These are phyloP conservation scores for Penicillium sp. DNA, from an alignment of 2,329 filamentous ascomycete species.

Conservation along the genomic window DNA sequence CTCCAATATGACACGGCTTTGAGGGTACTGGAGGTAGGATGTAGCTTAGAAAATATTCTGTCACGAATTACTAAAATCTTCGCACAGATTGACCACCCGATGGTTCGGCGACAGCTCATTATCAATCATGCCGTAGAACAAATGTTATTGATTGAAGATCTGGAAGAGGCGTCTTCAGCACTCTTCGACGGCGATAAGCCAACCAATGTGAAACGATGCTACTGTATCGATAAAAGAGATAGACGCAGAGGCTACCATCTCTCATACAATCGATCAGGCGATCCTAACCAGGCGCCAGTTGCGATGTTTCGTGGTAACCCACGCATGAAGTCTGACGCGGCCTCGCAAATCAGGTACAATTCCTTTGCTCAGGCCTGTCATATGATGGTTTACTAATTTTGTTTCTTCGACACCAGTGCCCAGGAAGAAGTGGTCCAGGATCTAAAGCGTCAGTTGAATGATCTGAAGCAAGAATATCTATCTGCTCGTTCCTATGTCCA, in stretches of 20 bases:
- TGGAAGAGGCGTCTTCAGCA: constrained; percentile 65
- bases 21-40: constrained; percentile 64
- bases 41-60: not conserved
- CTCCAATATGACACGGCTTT: constrained; percentile 72
- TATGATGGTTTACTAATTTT: not conserved
- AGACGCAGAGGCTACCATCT: constrained; percentile 63
- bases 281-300: constrained; percentile 54
- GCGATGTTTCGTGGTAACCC: constrained; percentile 54
- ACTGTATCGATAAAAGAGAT: constrained; percentile 63
- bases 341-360: constrained; percentile 60
- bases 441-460: constrained; percentile 56
- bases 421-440: constrained; percentile 53
- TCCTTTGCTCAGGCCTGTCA: not conserved
- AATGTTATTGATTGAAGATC: constrained; percentile 70
- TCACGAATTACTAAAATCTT: not conserved
- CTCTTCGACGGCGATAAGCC: constrained; percentile 66
- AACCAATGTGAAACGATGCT: constrained; percentile 70
- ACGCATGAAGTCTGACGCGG: constrained; percentile 79
- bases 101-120: constrained; percentile 78
- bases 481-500: constrained; percentile 51
- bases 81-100: constrained; percentile 69
- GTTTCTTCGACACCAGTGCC: constrained; percentile 29
- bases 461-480: constrained; percentile 52
- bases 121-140: constrained; percentile 84
- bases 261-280: constrained; percentile 50